Base-by-base conservation (phyloP, 2,329 filamentous ascomycete species). In the Fusarium siculi region DNA sequence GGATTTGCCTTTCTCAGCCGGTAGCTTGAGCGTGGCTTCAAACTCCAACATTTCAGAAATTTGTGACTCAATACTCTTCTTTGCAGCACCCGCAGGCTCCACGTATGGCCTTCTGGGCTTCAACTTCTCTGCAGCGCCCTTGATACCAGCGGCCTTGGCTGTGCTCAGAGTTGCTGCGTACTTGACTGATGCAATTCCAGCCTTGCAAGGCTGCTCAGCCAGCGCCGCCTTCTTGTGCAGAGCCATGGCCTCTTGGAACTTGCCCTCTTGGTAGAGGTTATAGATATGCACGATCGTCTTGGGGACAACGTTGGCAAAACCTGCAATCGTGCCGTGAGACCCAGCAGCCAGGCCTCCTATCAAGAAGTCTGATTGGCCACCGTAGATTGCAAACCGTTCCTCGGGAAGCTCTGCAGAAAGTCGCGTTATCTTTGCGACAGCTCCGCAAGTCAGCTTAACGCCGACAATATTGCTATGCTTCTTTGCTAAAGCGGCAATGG, bases 301-400 rank as follows among this genome's bases (percentile, higher is more conserved):
- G 7, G 89, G 90, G 68, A 88, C 90, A 2, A 92, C 82, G 73
- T 92, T 92, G 23, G 85, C 90, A 70, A 92, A 88, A 5, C 89
- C 90, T 1, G 90, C 88, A 64, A 92, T 89, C 65, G 86, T 89
- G 6, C 91, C 90, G 4, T 86, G 85, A 30, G 86, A 87, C 9
- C 90, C 90, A 23, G 87, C 86, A 5, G 86, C 85, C 28, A 92
- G 79, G 1, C 88, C 89, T 12, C 88, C 89, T 57, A 92, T 83
- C 23, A 94, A 79, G 80, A 93, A 94, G 77, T 95, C 93, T 3
- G 88, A 90, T 82, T 94, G 92, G 0, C 93, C 93, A 4, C 91
- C 92, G 76, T 89, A 94, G 0, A 90, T 88, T 0, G 91, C 87
- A 77, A 95, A 95, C 4, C 84, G 78, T 2, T 87, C 84, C 0